phyloP scores from a whole-genome alignment of 1,139 yeast genomes.

The Candida dubliniensis region DNA sequence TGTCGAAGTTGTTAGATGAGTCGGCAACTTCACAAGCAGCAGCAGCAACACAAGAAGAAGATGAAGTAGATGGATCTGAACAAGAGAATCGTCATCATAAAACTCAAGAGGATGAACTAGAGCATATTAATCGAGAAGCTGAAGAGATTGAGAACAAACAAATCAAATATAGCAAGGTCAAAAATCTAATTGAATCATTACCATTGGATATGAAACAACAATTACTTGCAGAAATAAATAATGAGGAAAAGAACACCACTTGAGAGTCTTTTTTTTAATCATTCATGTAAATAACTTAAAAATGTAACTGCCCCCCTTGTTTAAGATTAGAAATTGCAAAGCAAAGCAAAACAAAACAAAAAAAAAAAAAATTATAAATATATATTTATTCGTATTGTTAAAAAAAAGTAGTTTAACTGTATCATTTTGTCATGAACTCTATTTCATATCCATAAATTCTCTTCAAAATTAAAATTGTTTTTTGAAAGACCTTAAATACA shows the following conservation, averaged over 20 bases:
- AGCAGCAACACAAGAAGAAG: constrained; percentile 22
- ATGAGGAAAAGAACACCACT: constrained; percentile 20
- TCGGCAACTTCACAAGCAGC: constrained; percentile 26
- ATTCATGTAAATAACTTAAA: background rate
- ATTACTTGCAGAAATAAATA: constrained; percentile 30
- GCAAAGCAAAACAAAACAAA: no score
- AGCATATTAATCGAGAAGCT: constrained; percentile 28
- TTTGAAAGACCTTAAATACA: no score
- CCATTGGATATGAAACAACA: constrained; percentile 35
- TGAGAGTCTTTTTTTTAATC: constrained; percentile 14
- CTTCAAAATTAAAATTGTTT: no score
- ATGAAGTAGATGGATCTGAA: constrained; percentile 20
- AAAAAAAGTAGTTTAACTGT: no score
- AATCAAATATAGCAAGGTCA: constrained; percentile 23
- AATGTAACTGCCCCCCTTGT: background rate
- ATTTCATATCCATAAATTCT: no score
- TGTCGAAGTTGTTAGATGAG: constrained; percentile 45
- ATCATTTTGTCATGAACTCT: no score
- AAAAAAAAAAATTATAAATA: no score
- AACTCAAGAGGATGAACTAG: constrained; percentile 20
- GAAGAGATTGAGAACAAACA: constrained; percentile 24
- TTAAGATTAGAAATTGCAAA: no score
- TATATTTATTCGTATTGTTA: no score
- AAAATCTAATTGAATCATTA: constrained; percentile 39
- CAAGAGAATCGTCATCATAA: constrained; percentile 18